Evolutionary conservation across 176 grass and related monocot species (phyloP), one percentile per base, ranked within the genome.

Genomic region (Zoysia japonica): DNA sequence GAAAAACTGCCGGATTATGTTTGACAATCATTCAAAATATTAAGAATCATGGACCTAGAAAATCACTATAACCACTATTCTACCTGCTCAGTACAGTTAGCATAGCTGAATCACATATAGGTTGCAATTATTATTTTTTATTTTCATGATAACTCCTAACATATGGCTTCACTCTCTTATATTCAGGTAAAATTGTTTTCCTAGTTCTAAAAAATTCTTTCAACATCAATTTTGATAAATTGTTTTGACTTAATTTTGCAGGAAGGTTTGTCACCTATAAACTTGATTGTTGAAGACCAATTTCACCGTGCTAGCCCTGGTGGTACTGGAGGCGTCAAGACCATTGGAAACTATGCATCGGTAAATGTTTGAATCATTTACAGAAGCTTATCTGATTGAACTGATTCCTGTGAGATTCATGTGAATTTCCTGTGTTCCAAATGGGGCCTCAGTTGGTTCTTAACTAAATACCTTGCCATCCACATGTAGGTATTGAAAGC

Each of bases 271-370:
- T 86, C 94, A 50, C 94, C 91, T 67, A 92, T 97, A 75, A 97
- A 97, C 81, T 86, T 97, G 80, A 85, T 97, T 59, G 88, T 97
- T 70, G 91, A 94, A 85, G 71, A 87, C n/a, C 79, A 92, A 35
- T 92, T 88, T 79, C 94, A 97, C 77, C 91, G 91, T 71, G 94
- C 94, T 55, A 51, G 87, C 9, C 89, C 87, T 80, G 94, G 94
- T 90, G 94, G 91, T 77, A 97, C 94, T 75, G 91, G 94, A 83
- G 89, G 91, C 9, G 90, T 92, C 41, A 97, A 97, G 82, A 94
- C 87, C 64, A 93, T 93, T 38, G 91, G 94, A 80, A 97, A 97
- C 73, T 97, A 97, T 88, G 91, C 91, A 57, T 90, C 91, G 45
- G 94, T 97, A 90, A 90, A 49, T 72, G 61, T 78, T 13, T 52